Conservation (phyloP, 441 rosid genomes). For the Populus tomentosa region DNA sequence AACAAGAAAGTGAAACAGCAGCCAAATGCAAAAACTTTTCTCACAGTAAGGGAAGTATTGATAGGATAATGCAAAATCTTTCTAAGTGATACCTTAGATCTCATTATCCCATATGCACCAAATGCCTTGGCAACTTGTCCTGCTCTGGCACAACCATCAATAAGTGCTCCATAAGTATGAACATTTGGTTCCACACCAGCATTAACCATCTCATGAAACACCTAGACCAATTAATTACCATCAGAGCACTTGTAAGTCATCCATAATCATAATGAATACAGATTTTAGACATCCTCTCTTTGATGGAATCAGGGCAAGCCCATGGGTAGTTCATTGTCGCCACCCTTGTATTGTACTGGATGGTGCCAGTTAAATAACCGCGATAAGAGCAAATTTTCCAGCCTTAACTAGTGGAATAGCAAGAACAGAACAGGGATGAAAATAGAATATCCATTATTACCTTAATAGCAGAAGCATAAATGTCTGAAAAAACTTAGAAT, state of each 20-base stretch:
- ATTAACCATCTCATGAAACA: slow-evolving; percentile 89
- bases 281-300: not conserved
- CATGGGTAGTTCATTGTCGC: not conserved
- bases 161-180: slow-evolving; percentile 89
- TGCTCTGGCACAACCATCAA: slow-evolving; percentile 96
- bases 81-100: slow-evolving; percentile 69
- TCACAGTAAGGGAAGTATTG: not conserved
- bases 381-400: not conserved
- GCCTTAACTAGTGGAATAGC: not conserved
- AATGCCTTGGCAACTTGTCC: slow-evolving; percentile 97
- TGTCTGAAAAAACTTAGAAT: not conserved
- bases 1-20: not conserved
- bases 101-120: slow-evolving; percentile 96
- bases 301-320: not conserved
- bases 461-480: not conserved
- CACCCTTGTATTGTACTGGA: not conserved
- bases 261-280: not conserved
- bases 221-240: slow-evolving; percentile 37
- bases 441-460: not conserved
- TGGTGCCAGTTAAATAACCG: not conserved
- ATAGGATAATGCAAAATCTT: slow-evolving; percentile 1
- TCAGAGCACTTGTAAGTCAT: not conserved
- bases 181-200: slow-evolving; percentile 87
- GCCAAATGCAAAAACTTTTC: slow-evolving; percentile 3
- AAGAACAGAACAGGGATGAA: not conserved